Conservation (phyloP, 139 green algal species). For the Auxenochlorella pyrenoidosa region DNA sequence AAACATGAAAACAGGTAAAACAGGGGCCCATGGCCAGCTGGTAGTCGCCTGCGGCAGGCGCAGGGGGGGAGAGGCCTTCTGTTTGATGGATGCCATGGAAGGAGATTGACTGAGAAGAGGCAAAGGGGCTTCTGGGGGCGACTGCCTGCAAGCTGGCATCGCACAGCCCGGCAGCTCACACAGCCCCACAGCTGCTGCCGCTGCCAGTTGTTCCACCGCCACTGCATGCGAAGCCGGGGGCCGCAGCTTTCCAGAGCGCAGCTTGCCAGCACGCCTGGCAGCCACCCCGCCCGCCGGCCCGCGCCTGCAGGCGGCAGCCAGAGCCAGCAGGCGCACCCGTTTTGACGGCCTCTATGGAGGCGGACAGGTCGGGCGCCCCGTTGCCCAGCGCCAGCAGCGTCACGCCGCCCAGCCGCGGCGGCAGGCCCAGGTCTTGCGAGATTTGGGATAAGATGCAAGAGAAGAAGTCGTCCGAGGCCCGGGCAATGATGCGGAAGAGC, state of each 20-base stretch:
- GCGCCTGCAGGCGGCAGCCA: neutral
- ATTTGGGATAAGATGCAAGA: slow-evolving; percentile 75
- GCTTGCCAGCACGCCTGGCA: neutral
- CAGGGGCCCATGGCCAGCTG: slow-evolving; percentile 56
- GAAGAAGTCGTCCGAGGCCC: slow-evolving; percentile 90
- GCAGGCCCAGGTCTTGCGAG: slow-evolving; percentile 76
- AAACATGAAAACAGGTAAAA: too few species aligned
- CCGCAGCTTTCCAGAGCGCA: too few species aligned
- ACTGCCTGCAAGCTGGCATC: too few species aligned
- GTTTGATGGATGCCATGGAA: too few species aligned
- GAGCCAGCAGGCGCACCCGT: slow-evolving; percentile 19
- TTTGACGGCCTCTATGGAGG: slow-evolving; percentile 82
- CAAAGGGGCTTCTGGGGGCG: too few species aligned
- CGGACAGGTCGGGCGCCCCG: slow-evolving; percentile 86
- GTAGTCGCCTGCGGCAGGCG: slow-evolving; percentile 19
- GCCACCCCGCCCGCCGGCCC: neutral
- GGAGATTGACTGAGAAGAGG: too few species aligned
- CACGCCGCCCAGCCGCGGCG: slow-evolving; percentile 87
- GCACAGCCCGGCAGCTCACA: too few species aligned
- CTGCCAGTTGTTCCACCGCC: too few species aligned
- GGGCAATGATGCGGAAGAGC: slow-evolving; percentile 84
- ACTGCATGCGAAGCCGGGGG: too few species aligned
- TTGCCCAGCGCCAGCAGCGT: slow-evolving; percentile 93
- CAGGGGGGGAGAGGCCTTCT: too few species aligned
- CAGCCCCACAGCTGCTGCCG: too few species aligned